A percentile compares a stretch with the other conserved stretches of the same genome.
These are phyloP conservation scores for Colletotrichum navitas DNA, from an alignment of 2,329 filamentous ascomycete genomes.

Conservation along the genomic window DNA sequence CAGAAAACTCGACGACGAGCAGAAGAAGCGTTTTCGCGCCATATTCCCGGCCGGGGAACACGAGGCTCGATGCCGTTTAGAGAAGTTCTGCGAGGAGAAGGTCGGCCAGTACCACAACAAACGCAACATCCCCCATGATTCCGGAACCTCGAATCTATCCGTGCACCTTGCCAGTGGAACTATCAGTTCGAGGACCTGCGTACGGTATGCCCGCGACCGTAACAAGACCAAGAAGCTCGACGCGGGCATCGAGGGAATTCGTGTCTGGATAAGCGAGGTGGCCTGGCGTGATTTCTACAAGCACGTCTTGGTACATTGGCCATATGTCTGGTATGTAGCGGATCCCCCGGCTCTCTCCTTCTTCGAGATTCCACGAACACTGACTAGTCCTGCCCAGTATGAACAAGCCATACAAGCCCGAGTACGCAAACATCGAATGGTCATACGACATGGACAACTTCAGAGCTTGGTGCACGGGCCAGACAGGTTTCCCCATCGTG, in stretches of 20 bases:
- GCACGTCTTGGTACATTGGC: slow-evolving; percentile 87
- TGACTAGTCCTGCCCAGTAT: slow-evolving; percentile 52
- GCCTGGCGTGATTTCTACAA: slow-evolving; percentile 93
- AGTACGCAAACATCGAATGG: slow-evolving; percentile 87
- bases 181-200: slow-evolving; percentile 75
- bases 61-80: slow-evolving; percentile 73
- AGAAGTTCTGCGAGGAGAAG: slow-evolving; percentile 75
- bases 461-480: slow-evolving; percentile 78
- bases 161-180: slow-evolving; percentile 80
- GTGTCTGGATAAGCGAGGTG: slow-evolving; percentile 83
- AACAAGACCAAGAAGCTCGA: slow-evolving; percentile 77
- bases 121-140: slow-evolving; percentile 74
- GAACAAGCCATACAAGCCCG: slow-evolving; percentile 79
- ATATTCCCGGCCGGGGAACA: slow-evolving; percentile 84
- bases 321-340: slow-evolving; percentile 76
- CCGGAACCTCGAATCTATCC: slow-evolving; percentile 76
- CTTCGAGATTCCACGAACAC: neutral
- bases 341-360: neutral
- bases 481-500: slow-evolving; percentile 85
- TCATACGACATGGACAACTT: slow-evolving; percentile 80
- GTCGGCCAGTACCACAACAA: slow-evolving; percentile 71
- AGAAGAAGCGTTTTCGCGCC: slow-evolving; percentile 66
- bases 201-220: slow-evolving; percentile 71
- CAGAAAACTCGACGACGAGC: slow-evolving; percentile 71
- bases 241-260: slow-evolving; percentile 73